A percentile compares a stretch with the other conserved stretches of the same genome.
Conservation (phyloP, 164 flowering plant genomes). For the Protea cynaroides region DNA sequence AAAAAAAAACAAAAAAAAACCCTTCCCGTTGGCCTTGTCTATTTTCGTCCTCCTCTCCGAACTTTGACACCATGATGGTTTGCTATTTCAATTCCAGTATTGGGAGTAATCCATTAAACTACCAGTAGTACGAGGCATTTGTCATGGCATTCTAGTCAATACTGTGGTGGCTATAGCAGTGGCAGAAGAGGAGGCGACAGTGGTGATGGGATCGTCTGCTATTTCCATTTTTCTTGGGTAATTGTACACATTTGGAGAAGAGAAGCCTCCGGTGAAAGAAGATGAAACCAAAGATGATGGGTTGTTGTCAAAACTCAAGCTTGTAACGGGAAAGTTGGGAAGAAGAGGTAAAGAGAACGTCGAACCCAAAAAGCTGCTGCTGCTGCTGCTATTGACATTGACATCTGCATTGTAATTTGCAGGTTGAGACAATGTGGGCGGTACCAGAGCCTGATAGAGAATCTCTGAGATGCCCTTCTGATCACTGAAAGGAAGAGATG, state of each 20-base stretch:
- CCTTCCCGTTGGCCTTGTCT: no score
- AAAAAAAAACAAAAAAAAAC: no score
- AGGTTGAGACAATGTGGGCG: conserved; percentile 14
- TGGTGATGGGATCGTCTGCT: conserved; percentile 19
- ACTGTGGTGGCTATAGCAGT: conserved; percentile 11
- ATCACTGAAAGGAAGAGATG: conserved; percentile 14
- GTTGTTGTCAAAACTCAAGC: conserved; percentile 22
- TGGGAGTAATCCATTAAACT: no score
- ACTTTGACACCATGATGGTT: no score
- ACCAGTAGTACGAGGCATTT: conserved; percentile 9
- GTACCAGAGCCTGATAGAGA: conserved; percentile 20
- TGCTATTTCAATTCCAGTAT: no score
- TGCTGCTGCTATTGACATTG: conserved; percentile 10
- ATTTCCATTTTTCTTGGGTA: conserved; percentile 13
- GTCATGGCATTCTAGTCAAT: conserved; percentile 16
- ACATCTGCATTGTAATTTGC: conserved; percentile 1
- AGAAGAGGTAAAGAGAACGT: conserved; percentile 12
- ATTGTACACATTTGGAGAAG: conserved; percentile 20
- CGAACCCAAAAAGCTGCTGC: conserved; percentile 12
- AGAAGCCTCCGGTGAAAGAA: conserved; percentile 9
- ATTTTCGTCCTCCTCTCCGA: no score
- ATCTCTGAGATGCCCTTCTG: no score
- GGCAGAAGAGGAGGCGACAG: no score
- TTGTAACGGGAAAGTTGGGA: no score
- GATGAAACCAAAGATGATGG: conserved; percentile 21